phyloP scores from a whole-genome alignment of 208 protist species.

The Tritrichomonas musculus region DNA sequence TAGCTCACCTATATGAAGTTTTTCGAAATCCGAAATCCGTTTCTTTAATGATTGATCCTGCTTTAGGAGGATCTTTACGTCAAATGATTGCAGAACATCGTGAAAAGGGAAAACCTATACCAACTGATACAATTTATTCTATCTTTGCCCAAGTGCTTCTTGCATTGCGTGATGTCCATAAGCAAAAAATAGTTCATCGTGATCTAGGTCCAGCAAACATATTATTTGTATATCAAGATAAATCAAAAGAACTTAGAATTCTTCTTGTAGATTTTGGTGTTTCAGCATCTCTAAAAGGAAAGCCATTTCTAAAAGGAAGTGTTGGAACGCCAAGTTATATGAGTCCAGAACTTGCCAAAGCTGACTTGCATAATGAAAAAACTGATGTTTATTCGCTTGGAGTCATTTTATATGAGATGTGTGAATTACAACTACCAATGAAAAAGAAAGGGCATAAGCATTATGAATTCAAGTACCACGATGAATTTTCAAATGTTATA shows the following conservation, averaged over 20 bases:
- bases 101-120: neutral
- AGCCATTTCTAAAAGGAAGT: neutral
- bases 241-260: neutral
- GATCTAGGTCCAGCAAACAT: neutral
- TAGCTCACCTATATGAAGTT: slow-evolving; percentile 3
- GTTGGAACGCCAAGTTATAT: neutral
- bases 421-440: neutral
- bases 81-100: neutral
- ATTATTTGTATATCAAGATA: neutral
- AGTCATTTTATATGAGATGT: neutral
- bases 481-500: neutral
- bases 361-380: neutral
- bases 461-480: neutral
- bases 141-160: neutral
- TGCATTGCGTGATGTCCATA: neutral
- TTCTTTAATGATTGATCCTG: neutral
- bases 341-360: neutral
- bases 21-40: neutral
- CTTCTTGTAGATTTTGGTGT: slow-evolving; percentile 6
- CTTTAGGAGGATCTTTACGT: neutral
- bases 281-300: neutral
- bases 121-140: neutral
- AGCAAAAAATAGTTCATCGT: neutral
- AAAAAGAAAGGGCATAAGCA: neutral
- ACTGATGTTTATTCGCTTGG: slow-evolving; percentile 27